Evolutionary conservation across 495 filamentous ascomycete species (phyloP), one percentile per base, ranked within the genome.

Genomic region (Penicillium atrosanguineum): DNA sequence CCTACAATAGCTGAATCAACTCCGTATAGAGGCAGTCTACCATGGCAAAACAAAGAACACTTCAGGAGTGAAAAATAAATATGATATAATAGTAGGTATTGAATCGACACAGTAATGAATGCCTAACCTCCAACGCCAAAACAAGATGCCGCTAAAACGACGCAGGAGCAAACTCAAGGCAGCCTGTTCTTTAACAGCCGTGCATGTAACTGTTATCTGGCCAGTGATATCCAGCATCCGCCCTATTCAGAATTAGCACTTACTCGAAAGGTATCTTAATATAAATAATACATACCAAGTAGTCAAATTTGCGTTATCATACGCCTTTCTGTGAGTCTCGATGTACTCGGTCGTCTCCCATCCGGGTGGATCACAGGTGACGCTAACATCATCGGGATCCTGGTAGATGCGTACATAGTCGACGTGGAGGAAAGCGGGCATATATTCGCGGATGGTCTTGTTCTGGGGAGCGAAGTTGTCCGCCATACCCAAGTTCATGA

Each of bases 351-450:
- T 89, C 12, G 87, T 90, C 56, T 81, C 77, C 61, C 83, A 90
- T 0, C 80, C 85, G 2, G 71, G 74, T 0, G 88, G 88, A 71
- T 91, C 88, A 68, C 88, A 90, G 29, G 86, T 88, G 16, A 90
- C 65, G 44, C 79, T 80, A 12, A 68, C 55, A 29, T 82, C 66
- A 46, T 79, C 78, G 15, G 79, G 73, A 51, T 86, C 79, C 63
- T 90, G 87, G 59, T 90, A 91, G 50, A 90, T 87, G 6, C 88
- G 81, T 34, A 91, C 69, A 62, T 89, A 90, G 61, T 91, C 87
- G 50, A 91, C 71, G 3, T 85, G 77, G 79, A 90, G 84, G 40
- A 78, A 85, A 0, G 85, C 86, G 21, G 87, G 88, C 60, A 89
- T 73, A 23, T 83, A 68, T n/a, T 68, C 57, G 46, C 49, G 53